Conservation (phyloP, 192 early-diverging fungal species). For the Globomyces pollinis-pini region DNA sequence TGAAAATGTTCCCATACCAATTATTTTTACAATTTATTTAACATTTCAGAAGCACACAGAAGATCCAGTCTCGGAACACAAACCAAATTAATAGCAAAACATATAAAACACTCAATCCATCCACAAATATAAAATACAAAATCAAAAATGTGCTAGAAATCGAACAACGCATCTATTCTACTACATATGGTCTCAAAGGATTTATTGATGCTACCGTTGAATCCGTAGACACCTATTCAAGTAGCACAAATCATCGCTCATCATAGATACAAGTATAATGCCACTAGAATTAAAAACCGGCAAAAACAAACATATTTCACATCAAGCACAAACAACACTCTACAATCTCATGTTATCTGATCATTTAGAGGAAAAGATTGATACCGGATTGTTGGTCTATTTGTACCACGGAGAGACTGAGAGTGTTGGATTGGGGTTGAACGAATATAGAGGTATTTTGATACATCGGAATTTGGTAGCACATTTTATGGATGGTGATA, state of each 20-base stretch:
- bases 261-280: slow-evolving; percentile 39
- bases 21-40: too few species aligned
- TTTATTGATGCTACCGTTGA: slow-evolving; percentile 78
- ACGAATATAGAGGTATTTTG: slow-evolving; percentile 68
- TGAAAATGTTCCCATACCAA: neutral
- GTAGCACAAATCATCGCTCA: slow-evolving; percentile 15
- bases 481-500: slow-evolving; percentile 25
- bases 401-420: slow-evolving; percentile 59
- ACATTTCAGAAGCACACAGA: too few species aligned
- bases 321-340: slow-evolving; percentile 76
- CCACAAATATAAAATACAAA: too few species aligned
- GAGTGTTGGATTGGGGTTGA: slow-evolving; percentile 45
- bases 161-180: slow-evolving; percentile 89
- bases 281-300: slow-evolving; percentile 92
- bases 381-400: slow-evolving; percentile 70
- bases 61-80: too few species aligned
- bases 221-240: too few species aligned
- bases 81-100: too few species aligned
- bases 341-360: slow-evolving; percentile 84
- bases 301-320: slow-evolving; percentile 45
- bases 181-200: slow-evolving; percentile 86
- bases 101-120: too few species aligned
- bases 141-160: slow-evolving; percentile 66
- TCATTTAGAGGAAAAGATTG: slow-evolving; percentile 65
- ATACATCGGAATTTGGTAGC: slow-evolving; percentile 72